These are phyloP conservation scores for Cryptococcus sp. DNA, from an alignment of 1,284 basidiomycete genomes.

Conservation along the genomic window DNA sequence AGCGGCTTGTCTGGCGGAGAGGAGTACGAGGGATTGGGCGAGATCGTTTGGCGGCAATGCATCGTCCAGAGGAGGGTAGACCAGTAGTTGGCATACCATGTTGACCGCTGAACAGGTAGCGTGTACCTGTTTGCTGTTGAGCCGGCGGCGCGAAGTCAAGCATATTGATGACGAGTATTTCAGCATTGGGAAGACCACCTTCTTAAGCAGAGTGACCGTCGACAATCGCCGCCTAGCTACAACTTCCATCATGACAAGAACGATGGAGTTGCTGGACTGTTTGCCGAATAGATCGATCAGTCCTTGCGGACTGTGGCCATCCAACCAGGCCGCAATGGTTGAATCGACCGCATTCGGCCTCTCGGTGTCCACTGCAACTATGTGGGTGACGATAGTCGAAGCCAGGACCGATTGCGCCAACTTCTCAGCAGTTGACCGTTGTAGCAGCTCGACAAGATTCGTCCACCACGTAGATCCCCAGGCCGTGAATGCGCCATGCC, in stretches of 20 bases:
- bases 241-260: slow-evolving; percentile 35
- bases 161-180: slow-evolving; percentile 31
- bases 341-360: slow-evolving; percentile 21
- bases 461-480: slow-evolving; percentile 43
- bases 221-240: slow-evolving; percentile 34
- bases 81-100: slow-evolving; percentile 40
- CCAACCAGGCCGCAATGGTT: slow-evolving; percentile 31
- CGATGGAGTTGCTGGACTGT: slow-evolving; percentile 18
- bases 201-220: slow-evolving; percentile 33
- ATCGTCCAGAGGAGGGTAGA: slow-evolving; percentile 31
- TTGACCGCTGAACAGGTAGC: slow-evolving; percentile 37
- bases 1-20: slow-evolving; percentile 39
- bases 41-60: slow-evolving; percentile 39
- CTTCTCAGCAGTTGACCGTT: slow-evolving; percentile 14
- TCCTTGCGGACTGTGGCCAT: slow-evolving; percentile 9
- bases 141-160: slow-evolving; percentile 27
- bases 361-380: slow-evolving; percentile 30
- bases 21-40: slow-evolving; percentile 39
- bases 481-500: slow-evolving; percentile 35
- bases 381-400: slow-evolving; percentile 23
- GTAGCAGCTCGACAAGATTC: slow-evolving; percentile 29
- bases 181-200: slow-evolving; percentile 38
- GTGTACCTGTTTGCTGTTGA: slow-evolving; percentile 31
- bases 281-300: slow-evolving; percentile 30
- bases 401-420: slow-evolving; percentile 17